Conservation (phyloP, 1,139 yeast species). For the Lodderomyces margitis region DNA sequence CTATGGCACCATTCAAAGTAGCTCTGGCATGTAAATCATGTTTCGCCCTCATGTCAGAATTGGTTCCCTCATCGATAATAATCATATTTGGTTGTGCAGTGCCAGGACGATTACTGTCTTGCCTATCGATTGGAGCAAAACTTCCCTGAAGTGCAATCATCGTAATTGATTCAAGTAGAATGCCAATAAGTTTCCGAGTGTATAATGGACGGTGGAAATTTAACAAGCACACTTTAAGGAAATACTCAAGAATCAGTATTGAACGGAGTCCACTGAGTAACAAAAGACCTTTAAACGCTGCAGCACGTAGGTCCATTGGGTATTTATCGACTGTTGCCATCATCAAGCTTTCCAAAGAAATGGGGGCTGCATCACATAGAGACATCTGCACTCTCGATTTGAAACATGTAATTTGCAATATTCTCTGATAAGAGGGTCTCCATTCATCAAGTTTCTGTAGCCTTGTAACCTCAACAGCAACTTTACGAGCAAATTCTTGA, state of each 20-base stretch:
- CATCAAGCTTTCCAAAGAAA: conserved; percentile 51
- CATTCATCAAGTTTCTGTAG: conserved; percentile 80
- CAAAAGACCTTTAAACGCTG: conserved; percentile 70
- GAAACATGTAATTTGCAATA: conserved; percentile 57
- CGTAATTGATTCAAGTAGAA: conserved; percentile 55
- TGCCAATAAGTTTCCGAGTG: conserved; percentile 47
- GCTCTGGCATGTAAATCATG: conserved; percentile 43
- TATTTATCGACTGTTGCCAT: conserved; percentile 51
- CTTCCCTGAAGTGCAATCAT: conserved; percentile 68
- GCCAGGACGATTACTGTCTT: conserved; percentile 16
- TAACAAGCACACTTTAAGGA: conserved; percentile 55
- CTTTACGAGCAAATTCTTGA: conserved; percentile 24
- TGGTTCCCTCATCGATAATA: conserved; percentile 50
- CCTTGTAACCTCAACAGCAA: conserved; percentile 57
- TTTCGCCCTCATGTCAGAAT: conserved; percentile 44
- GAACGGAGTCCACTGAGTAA: conserved; percentile 77
- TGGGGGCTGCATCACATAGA: conserved; percentile 50
- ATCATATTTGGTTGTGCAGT: conserved; percentile 30
- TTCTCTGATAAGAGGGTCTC: conserved; percentile 72
- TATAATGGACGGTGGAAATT: conserved; percentile 53
- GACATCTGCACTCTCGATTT: conserved; percentile 61
- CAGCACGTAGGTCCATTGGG: conserved; percentile 55
- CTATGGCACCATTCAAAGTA: conserved; percentile 62
- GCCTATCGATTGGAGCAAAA: conserved; percentile 44
- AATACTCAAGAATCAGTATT: conserved; percentile 55